Evolutionary conservation across 306 rosid genomes (phyloP).

Genomic region (Glycine soja): DNA sequence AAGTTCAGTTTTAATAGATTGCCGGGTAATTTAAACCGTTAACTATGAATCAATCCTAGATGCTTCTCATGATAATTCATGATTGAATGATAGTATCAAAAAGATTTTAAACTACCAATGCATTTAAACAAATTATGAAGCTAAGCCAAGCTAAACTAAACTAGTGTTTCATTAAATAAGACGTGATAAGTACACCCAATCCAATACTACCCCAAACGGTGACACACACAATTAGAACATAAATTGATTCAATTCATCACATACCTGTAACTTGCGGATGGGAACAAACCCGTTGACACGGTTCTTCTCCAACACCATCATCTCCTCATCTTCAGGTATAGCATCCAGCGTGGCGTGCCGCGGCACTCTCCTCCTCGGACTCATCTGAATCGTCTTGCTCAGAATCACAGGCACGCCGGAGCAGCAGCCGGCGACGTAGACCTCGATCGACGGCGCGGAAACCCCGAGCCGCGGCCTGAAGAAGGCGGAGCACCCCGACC

Average conservation of each 20-base stretch:
- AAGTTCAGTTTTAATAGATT: too few relatives aligned
- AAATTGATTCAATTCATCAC: not conserved
- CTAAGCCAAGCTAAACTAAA: not conserved
- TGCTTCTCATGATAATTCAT: not conserved
- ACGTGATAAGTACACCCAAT: not conserved
- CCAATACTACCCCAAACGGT: not conserved
- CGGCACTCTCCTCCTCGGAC: constrained; percentile 68
- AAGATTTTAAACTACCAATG: not conserved
- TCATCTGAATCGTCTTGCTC: constrained; percentile 73
- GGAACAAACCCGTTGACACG: constrained; percentile 52
- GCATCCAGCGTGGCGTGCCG: constrained; percentile 72
- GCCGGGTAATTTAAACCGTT: too few relatives aligned
- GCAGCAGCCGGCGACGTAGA: constrained; percentile 86
- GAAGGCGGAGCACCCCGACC: constrained; percentile 72
- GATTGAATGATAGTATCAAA: not conserved
- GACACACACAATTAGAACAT: not conserved
- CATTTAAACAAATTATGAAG: not conserved
- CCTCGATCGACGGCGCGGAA: constrained; percentile 78
- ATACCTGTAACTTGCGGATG: constrained; percentile 66
- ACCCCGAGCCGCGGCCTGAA: constrained; percentile 77
- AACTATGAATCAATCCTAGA: too few relatives aligned
- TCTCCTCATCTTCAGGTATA: constrained; percentile 88
- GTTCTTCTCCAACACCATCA: constrained; percentile 61
- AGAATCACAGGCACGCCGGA: constrained; percentile 82
- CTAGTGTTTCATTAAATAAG: not conserved